Evolutionary conservation across 1,284 basidiomycete genomes (phyloP), one percentile per base, ranked within the genome.

Genomic region (Chiua sp.): DNA sequence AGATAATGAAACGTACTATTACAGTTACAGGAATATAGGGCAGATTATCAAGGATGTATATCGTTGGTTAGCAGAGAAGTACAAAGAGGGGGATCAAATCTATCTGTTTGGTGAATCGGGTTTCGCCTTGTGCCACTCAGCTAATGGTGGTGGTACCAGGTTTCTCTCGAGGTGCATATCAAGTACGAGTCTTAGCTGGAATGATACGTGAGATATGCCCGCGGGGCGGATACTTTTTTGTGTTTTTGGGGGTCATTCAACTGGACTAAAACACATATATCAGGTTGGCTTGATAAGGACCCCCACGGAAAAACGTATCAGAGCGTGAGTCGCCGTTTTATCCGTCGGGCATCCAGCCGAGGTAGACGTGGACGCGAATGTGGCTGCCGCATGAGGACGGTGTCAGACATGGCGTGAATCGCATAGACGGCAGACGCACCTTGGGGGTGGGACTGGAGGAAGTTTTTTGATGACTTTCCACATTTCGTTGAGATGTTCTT

Each of bases 141-240:
- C 22, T 26, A 7, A 53, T 47, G 8, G 26, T 37, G 0, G 2
- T 2, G 37, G 37, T 18, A 18, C 18, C 15, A 81, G 80, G 80
- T 16, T 81, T 81, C 59, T 81, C 79, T 48, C 70, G 79, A 33
- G 80, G 80, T 18, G 81, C 80, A 32, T 78, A 39, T 13, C 37
- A 39, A 39, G 37, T 75, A 18, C 75, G 79, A 5, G 69, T 66
- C 1, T 59, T 80, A 4, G 77, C 79, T 1, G 79, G 63, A 3
- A 80, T 81, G 79, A 78, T 80, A 48, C 57, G 75, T 7, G 72
- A 68, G 58, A 80, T 79, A 57, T 7, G 66, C n/a, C n/a, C n/a
- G n/a, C n/a, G n/a, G 23, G 18, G 1, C 3, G 4, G 23, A 28
- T 26, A 1, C 20, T 20, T 37, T 10, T 39, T 32, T 42, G 35